These are phyloP conservation scores for Penicillium frequentans DNA, from an alignment of 2,329 filamentous ascomycete genomes.

Conservation along the genomic window DNA sequence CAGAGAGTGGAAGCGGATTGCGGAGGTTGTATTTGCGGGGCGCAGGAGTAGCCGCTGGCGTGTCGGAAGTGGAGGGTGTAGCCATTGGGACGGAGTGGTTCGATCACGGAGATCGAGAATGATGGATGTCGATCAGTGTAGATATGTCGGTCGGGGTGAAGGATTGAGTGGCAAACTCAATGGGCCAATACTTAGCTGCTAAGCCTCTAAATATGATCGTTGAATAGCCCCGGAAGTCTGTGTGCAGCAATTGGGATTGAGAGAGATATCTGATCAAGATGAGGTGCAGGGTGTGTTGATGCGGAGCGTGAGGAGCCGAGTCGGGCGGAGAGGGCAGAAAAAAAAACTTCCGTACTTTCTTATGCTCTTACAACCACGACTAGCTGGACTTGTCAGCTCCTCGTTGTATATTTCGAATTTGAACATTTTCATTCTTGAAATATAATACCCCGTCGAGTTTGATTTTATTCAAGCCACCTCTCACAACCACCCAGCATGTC, in stretches of 20 bases:
- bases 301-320: constrained; percentile 24
- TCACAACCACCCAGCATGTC: constrained; percentile 46
- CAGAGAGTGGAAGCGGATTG: constrained; percentile 80
- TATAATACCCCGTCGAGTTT: not conserved
- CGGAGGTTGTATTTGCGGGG: constrained; percentile 46
- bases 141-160: constrained; percentile 3
- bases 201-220: not conserved
- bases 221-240: not conserved
- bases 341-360: constrained; percentile 22
- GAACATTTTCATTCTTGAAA: not conserved
- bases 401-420: not conserved
- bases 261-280: constrained; percentile 2
- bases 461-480: not conserved
- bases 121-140: constrained; percentile 13
- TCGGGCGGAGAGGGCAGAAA: constrained; percentile 25
- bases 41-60: constrained; percentile 17
- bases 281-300: constrained; percentile 19
- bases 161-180: not conserved
- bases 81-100: constrained; percentile 20
- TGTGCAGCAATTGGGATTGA: not conserved
- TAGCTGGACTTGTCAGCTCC: constrained; percentile 1
- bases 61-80: constrained; percentile 24
- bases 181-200: not conserved
- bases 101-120: constrained; percentile 20
- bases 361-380: constrained; percentile 7